These are phyloP conservation scores for Diaporthe caulivora DNA, from an alignment of 2,329 filamentous ascomycete genomes.

Conservation along the genomic window DNA sequence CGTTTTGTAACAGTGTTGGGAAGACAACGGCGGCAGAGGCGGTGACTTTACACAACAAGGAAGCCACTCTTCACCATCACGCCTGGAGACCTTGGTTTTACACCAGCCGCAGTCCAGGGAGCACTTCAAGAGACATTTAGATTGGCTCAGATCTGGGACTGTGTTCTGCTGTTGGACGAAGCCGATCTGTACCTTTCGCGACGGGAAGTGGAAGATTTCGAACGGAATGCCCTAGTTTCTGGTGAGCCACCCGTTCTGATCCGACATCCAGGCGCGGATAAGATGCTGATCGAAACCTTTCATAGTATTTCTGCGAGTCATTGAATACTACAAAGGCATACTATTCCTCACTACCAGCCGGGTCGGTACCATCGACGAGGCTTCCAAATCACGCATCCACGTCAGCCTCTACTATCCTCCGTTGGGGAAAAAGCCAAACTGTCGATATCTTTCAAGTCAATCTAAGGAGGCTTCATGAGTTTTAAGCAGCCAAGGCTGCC, in stretches of 20 bases:
- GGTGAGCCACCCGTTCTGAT: not conserved
- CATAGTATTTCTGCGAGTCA: constrained; percentile 54
- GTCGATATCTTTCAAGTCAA: constrained; percentile 47
- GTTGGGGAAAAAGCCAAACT: constrained; percentile 42
- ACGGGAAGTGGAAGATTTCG: constrained; percentile 41
- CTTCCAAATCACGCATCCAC: constrained; percentile 56
- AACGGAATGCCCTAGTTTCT: constrained; percentile 50
- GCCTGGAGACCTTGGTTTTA: constrained; percentile 47
- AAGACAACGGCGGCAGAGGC: constrained; percentile 47
- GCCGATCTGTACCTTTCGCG: constrained; percentile 56
- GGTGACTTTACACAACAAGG: constrained; percentile 20
- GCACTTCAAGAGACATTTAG: constrained; percentile 42
- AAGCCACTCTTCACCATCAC: constrained; percentile 41
- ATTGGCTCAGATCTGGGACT: constrained; percentile 52
- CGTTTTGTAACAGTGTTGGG: not conserved
- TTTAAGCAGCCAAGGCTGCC: constrained; percentile 1
- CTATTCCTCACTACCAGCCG: constrained; percentile 61
- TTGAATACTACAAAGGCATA: constrained; percentile 52
- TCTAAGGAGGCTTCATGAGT: constrained; percentile 38
- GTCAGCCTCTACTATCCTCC: constrained; percentile 51
- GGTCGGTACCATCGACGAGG: constrained; percentile 58
- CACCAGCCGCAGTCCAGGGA: constrained; percentile 34
- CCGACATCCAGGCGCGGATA: accelerated
- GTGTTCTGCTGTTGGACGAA: constrained; percentile 55
- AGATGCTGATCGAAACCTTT: not conserved